Conservation (phyloP, 2,329 filamentous ascomycete species). For the Xylaria sp. region DNA sequence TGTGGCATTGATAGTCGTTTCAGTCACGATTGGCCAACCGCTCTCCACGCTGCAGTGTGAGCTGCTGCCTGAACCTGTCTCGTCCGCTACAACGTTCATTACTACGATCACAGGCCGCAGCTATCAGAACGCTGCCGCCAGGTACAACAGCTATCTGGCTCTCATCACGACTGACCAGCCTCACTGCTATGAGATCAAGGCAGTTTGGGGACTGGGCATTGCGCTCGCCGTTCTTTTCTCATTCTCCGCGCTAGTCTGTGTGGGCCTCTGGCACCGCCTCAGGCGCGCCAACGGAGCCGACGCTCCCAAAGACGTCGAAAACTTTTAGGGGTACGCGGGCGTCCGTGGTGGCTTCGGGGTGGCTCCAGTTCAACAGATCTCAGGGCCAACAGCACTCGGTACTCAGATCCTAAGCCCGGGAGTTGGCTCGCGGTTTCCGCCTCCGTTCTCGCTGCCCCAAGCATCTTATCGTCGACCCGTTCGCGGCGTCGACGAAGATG, state of each 20-base stretch:
- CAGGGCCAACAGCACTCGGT: slow-evolving; percentile 43
- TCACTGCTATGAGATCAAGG: slow-evolving; percentile 86
- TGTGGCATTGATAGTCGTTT: slow-evolving; percentile 80
- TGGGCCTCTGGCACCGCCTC: slow-evolving; percentile 71
- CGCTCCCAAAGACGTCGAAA: slow-evolving; percentile 60
- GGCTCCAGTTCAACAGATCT: slow-evolving; percentile 39
- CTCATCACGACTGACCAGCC: slow-evolving; percentile 64
- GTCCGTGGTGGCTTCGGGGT: slow-evolving; percentile 46
- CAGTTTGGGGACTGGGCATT: slow-evolving; percentile 87
- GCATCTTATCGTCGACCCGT: slow-evolving; percentile 43
- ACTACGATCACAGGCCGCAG: slow-evolving; percentile 43
- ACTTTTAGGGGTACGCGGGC: slow-evolving; percentile 59
- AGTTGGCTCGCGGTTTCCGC: slow-evolving; percentile 41
- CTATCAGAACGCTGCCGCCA: slow-evolving; percentile 40
- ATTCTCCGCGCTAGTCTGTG: slow-evolving; percentile 67
- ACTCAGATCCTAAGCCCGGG: slow-evolving; percentile 41
- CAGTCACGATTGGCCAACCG: slow-evolving; percentile 81
- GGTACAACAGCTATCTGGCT: slow-evolving; percentile 54
- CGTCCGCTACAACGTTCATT: slow-evolving; percentile 51
- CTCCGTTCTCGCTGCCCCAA: slow-evolving; percentile 41
- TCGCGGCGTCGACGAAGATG: slow-evolving; percentile 41
- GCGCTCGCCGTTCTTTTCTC: slow-evolving; percentile 78
- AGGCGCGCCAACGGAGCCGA: slow-evolving; percentile 51
- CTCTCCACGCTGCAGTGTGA: slow-evolving; percentile 81
- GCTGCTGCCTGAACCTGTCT: slow-evolving; percentile 55